Evolutionary conservation across 1,284 basidiomycete species (phyloP).

Genomic region (Marasmius tenuissimus): DNA sequence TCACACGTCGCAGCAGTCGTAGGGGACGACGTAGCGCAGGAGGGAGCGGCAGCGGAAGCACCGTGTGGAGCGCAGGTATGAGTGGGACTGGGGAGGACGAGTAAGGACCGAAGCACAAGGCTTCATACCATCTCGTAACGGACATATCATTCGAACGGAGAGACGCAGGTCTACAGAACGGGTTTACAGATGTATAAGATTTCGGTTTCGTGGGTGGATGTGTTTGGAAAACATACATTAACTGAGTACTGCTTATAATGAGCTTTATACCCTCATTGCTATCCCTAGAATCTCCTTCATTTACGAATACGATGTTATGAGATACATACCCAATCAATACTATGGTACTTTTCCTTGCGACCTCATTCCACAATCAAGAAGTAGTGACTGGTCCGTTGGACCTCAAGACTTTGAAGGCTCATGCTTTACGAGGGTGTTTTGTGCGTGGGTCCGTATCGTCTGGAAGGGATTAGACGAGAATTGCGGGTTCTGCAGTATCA

Average conservation of each 20-base stretch:
- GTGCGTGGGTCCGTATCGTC: constrained; percentile 76
- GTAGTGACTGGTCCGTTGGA: background rate
- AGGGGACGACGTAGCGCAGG: constrained; percentile 56
- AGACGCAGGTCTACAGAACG: too few relatives aligned
- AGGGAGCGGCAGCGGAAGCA: constrained; percentile 67
- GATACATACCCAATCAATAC: background rate
- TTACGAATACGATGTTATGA: background rate
- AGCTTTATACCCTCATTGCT: background rate
- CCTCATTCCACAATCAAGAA: background rate
- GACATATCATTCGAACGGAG: too few relatives aligned
- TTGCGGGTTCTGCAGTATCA: constrained; percentile 66
- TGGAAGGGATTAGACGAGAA: constrained; percentile 74
- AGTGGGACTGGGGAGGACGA: constrained; percentile 55
- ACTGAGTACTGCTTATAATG: background rate
- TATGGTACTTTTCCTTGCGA: background rate
- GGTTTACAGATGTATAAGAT: too few relatives aligned
- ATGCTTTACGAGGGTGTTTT: constrained; percentile 72
- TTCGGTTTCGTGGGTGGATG: too few relatives aligned
- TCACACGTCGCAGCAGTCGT: constrained; percentile 53
- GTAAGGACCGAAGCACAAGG: constrained; percentile 10
- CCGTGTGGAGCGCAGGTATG: constrained; percentile 83
- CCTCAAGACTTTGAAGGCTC: constrained; percentile 2
- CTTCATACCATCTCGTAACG: too few relatives aligned
- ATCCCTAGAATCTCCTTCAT: background rate
- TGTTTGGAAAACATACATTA: background rate